Base-by-base conservation (phyloP, 1,139 yeast genomes). In the Candida labiduridarum region DNA sequence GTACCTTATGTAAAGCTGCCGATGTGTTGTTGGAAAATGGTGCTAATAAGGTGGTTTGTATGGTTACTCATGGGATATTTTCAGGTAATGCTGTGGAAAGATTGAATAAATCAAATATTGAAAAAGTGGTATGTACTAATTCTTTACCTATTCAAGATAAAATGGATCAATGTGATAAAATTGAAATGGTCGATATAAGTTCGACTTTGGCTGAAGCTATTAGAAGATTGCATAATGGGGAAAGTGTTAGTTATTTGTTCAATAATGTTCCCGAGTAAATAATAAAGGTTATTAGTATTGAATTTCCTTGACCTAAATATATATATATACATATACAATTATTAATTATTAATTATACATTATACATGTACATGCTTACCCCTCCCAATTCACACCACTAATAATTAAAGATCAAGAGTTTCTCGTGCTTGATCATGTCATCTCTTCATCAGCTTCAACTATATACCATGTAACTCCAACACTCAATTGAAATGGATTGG, bases 211-310 rank as follows among this genome's bases (percentile, higher is more conserved):
- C 98, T n/a, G 99, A 94, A 74, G 88, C 96, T 52, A 88, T 94
- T 55, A 86, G 99, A 73, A 86, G 99, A 65, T 80, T 94, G 65
- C 99, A 94, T 72, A 92, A 94, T 66, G 99, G 99, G 66, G 99
- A 94, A 74, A 87, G 96, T 73, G 91, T 91, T 49, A 88, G 96
- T 35, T 92, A 89, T 72, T 78, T 92, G 61, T 94, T 94, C 71
- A 84, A 89, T 57, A 83, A 89, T 68, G 90, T 67, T 16, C 74
- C 75, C 2, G 56, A 52, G 41, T 54, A 52, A 43, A 34, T 12
- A 9, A 39, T 7, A 25, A 22, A 25, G 6, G 22, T 3, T 19
- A 19, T 4, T 19, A 3, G 22, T 19, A 3, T 19, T 19, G 22
- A n/a, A n/a, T 19, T 19, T 19, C 4, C 22, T 4, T 19, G 22